Evolutionary conservation across 805 yeast genomes (phyloP).

Genomic region (Spathaspora boniae): DNA sequence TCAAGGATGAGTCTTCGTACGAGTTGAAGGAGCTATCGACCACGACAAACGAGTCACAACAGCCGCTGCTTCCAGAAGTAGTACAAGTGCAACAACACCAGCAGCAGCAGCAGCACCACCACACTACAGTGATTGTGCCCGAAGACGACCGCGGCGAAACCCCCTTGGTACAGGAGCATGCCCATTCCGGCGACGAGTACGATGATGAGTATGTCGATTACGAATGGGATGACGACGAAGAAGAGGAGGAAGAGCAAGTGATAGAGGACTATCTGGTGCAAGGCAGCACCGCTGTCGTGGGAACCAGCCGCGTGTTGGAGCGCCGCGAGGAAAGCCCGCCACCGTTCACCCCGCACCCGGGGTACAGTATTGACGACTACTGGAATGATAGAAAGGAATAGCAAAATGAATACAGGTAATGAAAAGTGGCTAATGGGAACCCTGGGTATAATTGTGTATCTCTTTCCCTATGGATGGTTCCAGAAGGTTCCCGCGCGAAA

Average conservation of each 20-base stretch:
- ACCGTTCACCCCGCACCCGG: constrained; percentile 43
- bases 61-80: background rate
- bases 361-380: constrained; percentile 44
- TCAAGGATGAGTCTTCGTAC: constrained; percentile 6
- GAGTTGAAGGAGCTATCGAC: constrained; percentile 6
- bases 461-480: background rate
- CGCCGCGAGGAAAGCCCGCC: constrained; percentile 26
- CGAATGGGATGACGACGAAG: constrained; percentile 17
- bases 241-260: constrained; percentile 9
- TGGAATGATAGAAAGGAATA: constrained; percentile 34
- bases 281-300: constrained; percentile 5
- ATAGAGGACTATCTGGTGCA: constrained; percentile 4
- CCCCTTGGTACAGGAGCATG: background rate
- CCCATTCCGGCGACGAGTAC: constrained; percentile 11
- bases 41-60: constrained; percentile 3
- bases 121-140: background rate
- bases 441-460: background rate
- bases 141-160: constrained; percentile 1
- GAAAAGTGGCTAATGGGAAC: background rate
- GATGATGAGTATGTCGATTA: constrained; percentile 26
- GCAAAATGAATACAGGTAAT: background rate
- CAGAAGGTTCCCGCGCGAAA: background rate
- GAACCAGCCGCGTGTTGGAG: background rate
- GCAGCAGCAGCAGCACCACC: background rate
- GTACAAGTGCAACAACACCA: background rate